Conservation (phyloP, 2,329 filamentous ascomycete genomes). For the Sphaerulina populicola region DNA sequence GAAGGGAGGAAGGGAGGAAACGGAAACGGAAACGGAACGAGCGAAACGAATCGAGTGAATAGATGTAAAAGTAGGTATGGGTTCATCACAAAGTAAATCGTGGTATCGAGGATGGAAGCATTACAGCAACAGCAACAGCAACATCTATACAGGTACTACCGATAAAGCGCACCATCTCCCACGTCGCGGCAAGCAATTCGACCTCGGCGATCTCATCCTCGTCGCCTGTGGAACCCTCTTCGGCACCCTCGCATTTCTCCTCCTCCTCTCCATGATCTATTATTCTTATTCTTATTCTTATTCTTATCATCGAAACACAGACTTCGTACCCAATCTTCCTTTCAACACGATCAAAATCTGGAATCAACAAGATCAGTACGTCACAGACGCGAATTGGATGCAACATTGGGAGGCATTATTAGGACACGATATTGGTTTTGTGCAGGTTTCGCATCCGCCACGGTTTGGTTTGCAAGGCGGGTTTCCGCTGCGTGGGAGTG, state of each 20-base stretch:
- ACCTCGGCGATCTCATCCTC: background rate
- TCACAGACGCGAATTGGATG: background rate
- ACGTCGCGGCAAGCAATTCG: background rate
- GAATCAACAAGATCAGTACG: constrained; percentile 4
- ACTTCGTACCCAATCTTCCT: constrained; percentile 1
- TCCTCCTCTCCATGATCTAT: background rate
- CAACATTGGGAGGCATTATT: constrained; percentile 2
- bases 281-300: background rate
- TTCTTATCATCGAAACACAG: background rate
- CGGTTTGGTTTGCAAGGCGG: background rate
- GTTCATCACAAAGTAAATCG: background rate
- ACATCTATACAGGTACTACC: background rate
- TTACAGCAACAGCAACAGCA: background rate
- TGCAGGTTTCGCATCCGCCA: constrained; percentile 4
- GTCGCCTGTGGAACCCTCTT: background rate
- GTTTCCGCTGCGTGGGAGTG: background rate
- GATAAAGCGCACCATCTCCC: constrained; percentile 1
- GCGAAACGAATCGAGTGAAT: too few species aligned
- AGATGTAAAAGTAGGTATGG: background rate
- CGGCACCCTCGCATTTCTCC: background rate
- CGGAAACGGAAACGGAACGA: too few species aligned
- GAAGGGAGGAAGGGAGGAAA: too few species aligned
- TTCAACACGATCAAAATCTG: constrained; percentile 3
- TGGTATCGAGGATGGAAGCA: background rate
- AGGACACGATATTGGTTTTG: constrained; percentile 4